These are phyloP conservation scores for Candida broadrunensis DNA, from an alignment of 805 yeast genomes.

Conservation along the genomic window DNA sequence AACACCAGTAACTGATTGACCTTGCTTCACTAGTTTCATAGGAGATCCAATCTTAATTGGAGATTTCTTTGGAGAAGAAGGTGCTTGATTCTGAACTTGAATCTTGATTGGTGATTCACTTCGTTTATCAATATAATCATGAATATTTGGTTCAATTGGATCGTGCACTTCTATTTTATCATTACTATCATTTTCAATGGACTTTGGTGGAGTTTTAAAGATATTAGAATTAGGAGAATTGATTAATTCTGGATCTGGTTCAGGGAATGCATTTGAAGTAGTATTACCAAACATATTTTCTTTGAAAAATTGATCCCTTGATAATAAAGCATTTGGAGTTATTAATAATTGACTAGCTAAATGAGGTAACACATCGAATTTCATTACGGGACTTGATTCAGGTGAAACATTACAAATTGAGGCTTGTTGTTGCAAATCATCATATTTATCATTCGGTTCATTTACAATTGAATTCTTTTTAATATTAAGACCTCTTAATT, in stretches of 20 bases:
- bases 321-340: slow-evolving; percentile 25
- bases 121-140: background rate
- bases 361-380: slow-evolving; percentile 24
- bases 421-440: slow-evolving; percentile 30
- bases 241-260: slow-evolving; percentile 29
- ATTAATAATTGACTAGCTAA: slow-evolving; percentile 34
- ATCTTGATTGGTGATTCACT: background rate
- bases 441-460: slow-evolving; percentile 21
- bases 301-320: slow-evolving; percentile 27
- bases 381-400: slow-evolving; percentile 20
- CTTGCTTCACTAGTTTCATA: slow-evolving; percentile 27
- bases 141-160: background rate
- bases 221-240: slow-evolving; percentile 17
- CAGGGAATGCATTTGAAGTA: slow-evolving; percentile 21
- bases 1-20: slow-evolving; percentile 20
- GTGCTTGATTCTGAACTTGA: background rate
- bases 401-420: slow-evolving; percentile 25
- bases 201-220: slow-evolving; percentile 27
- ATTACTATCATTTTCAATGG: background rate
- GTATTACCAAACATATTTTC: slow-evolving; percentile 6
- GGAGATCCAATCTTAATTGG: slow-evolving; percentile 43
- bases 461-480: slow-evolving; percentile 25
- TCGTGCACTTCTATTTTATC: background rate
- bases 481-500: slow-evolving; percentile 20
- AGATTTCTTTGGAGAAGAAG: slow-evolving; percentile 9